These are phyloP conservation scores for Penicillium daleae DNA, from an alignment of 495 filamentous ascomycete genomes.

Conservation along the genomic window DNA sequence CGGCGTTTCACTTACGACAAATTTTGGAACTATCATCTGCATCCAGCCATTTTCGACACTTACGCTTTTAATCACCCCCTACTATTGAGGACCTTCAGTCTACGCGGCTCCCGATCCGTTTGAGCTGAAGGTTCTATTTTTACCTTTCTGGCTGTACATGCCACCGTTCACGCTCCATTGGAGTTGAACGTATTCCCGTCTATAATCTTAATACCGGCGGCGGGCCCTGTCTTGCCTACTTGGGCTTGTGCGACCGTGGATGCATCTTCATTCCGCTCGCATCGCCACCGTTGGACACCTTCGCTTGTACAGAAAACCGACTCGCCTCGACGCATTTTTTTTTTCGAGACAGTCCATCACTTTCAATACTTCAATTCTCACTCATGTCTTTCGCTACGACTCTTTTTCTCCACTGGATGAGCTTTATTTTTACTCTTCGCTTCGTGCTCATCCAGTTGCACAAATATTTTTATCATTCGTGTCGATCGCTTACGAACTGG, in stretches of 20 bases:
- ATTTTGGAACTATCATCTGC: constrained; percentile 45
- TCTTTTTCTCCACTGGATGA: constrained; percentile 37
- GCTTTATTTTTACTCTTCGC: constrained; percentile 35
- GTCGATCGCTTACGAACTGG: constrained; percentile 53
- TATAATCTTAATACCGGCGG: constrained; percentile 52
- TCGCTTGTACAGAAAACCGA: constrained; percentile 47
- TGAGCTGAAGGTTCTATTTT: constrained; percentile 34
- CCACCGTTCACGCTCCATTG: constrained; percentile 23
- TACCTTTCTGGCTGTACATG: constrained; percentile 42
- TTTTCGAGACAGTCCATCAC: constrained; percentile 16
- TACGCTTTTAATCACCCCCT: constrained; percentile 39
- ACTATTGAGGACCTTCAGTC: constrained; percentile 25
- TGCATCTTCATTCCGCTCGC: constrained; percentile 13
- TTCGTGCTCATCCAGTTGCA: constrained; percentile 44
- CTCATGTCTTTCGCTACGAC: constrained; percentile 47
- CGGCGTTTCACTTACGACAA: constrained; percentile 50
- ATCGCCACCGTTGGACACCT: constrained; percentile 40
- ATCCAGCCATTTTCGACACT: constrained; percentile 52
- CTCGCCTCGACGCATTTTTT: constrained; percentile 8
- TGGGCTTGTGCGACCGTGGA: constrained; percentile 23
- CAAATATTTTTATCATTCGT: constrained; percentile 46
- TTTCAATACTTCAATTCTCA: constrained; percentile 37
- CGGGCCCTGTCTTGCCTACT: constrained; percentile 24
- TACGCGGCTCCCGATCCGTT: constrained; percentile 23
- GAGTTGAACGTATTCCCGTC: constrained; percentile 35